Conservation (phyloP, 768 basidiomycete species). For the Termitomyces eurrhizus region DNA sequence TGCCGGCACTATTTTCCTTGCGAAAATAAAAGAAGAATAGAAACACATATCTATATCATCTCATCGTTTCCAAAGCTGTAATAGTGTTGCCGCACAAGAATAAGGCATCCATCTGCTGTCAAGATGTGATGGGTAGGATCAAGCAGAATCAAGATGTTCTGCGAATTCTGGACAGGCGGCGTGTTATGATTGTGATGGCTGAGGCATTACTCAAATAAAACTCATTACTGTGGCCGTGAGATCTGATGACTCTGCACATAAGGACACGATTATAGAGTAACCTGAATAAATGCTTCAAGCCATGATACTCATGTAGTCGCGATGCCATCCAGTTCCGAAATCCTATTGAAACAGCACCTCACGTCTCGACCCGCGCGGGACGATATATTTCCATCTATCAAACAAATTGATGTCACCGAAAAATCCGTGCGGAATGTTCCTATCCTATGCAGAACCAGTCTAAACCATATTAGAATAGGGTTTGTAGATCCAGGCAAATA, state of each 20-base stretch:
- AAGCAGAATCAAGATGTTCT: neutral
- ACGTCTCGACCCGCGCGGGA: too few species aligned
- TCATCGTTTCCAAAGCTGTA: neutral
- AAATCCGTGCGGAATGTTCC: neutral
- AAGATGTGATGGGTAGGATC: neutral
- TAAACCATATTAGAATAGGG: too few species aligned
- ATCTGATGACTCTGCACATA: neutral
- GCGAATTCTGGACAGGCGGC: neutral
- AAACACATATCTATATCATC: neutral
- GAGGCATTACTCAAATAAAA: neutral
- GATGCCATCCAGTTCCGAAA: neutral
- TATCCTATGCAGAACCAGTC: too few species aligned
- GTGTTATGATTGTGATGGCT: too few species aligned
- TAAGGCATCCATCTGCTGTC: neutral
- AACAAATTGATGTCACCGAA: neutral
- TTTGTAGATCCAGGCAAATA: too few species aligned
- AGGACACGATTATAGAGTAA: neutral
- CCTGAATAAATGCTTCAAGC: neutral
- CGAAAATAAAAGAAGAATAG: neutral
- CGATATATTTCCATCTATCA: neutral
- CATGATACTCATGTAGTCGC: neutral
- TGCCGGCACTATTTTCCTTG: too few species aligned
- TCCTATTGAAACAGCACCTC: neutral
- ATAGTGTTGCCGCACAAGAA: neutral
- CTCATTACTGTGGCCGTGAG: too few species aligned